Conservation (phyloP, 2,329 filamentous ascomycete genomes). For the Geosmithia morbida region DNA sequence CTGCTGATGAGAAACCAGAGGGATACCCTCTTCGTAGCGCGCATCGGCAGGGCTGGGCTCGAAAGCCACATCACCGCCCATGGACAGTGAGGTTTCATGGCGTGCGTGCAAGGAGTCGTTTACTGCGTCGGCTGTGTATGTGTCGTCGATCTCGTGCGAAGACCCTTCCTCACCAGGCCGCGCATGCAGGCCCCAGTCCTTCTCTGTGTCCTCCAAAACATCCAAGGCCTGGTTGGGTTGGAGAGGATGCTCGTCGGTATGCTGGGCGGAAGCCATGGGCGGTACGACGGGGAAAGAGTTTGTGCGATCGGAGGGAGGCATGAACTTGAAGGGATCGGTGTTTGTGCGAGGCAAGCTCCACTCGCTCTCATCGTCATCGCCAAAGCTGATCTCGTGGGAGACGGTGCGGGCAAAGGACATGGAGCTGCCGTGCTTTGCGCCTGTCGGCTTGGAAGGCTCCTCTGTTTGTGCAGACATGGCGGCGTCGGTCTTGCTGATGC, state of each 20-base stretch:
- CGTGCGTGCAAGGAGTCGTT: background rate
- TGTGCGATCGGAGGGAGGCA: conserved; percentile 40
- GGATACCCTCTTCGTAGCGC: conserved; percentile 57
- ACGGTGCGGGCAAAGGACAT: conserved; percentile 51
- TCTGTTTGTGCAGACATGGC: background rate
- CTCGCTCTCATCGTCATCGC: conserved; percentile 43
- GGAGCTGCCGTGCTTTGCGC: conserved; percentile 40
- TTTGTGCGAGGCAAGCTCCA: conserved; percentile 37
- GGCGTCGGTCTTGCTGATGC: background rate
- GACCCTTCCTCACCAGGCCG: background rate
- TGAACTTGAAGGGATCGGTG: conserved; percentile 44
- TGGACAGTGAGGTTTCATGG: conserved; percentile 15
- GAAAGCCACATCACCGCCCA: conserved; percentile 27
- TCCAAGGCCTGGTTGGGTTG: conserved; percentile 36
- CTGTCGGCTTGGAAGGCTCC: background rate
- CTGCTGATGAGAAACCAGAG: conserved; percentile 34
- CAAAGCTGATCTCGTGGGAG: conserved; percentile 45
- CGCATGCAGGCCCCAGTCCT: conserved; percentile 11
- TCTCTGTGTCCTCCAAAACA: conserved; percentile 37
- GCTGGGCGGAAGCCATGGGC: conserved; percentile 15
- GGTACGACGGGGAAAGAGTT: conserved; percentile 51
- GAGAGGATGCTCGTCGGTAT: conserved; percentile 21
- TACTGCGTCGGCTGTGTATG: background rate
- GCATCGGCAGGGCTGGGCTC: conserved; percentile 34
- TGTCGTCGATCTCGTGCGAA: background rate